Conservation (phyloP, 2,329 filamentous ascomycete species). For the Grosmannia serpens region DNA sequence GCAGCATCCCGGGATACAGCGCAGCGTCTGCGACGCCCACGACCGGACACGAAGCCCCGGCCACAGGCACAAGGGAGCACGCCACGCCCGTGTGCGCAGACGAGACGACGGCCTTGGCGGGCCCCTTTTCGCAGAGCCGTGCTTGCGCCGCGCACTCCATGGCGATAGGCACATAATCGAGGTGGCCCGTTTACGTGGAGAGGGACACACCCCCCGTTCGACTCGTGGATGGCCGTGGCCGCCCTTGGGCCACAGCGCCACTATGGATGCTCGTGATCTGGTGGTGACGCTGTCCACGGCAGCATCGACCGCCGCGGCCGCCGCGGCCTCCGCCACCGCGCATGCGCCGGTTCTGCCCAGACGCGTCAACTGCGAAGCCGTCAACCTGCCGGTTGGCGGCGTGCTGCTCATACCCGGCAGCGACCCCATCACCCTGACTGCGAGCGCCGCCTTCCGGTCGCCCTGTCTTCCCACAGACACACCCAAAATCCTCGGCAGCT, state of each 20-base stretch:
- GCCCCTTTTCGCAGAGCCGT: background rate
- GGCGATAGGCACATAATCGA: background rate
- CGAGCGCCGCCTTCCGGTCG: constrained; percentile 48
- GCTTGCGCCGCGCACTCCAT: background rate
- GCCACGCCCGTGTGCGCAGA: background rate
- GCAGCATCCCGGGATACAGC: background rate
- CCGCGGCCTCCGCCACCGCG: background rate
- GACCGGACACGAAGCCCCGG: background rate
- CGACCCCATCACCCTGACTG: constrained; percentile 46
- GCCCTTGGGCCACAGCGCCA: background rate
- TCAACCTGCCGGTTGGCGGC: constrained; percentile 31
- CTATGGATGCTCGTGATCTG: constrained; percentile 7
- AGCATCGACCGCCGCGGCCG: background rate
- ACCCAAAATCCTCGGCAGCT: constrained; percentile 26
- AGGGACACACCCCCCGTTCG: background rate
- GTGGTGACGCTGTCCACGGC: background rate
- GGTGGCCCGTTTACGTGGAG: background rate
- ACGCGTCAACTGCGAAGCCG: constrained; percentile 23
- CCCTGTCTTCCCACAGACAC: constrained; percentile 34
- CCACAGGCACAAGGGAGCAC: background rate
- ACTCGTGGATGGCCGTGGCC: constrained; percentile 10
- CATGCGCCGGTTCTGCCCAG: background rate
- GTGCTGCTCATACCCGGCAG: constrained; percentile 38
- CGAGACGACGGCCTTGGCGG: background rate
- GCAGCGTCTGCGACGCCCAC: background rate